Percentiles rank a stretch among this genome's conserved stretches.
Conservation (phyloP, 257 asterid genomes). For the Nyctanthes arbortristis region DNA sequence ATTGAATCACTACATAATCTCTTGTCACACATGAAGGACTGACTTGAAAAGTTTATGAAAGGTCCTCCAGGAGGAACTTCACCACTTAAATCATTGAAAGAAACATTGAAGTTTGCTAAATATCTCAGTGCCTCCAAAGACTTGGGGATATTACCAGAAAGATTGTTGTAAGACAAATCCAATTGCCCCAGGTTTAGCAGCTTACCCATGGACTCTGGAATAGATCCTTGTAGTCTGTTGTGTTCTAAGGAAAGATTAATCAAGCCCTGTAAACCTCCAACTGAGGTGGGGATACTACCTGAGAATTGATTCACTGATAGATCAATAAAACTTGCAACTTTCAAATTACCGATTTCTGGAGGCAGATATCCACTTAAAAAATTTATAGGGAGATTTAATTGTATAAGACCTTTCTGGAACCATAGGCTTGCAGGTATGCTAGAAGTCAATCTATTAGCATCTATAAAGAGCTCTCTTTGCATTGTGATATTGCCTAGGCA, state of each 20-base stretch:
- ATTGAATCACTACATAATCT: slow-evolving; percentile 33
- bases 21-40: slow-evolving; percentile 11
- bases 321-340: not conserved
- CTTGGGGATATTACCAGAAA: too few species aligned
- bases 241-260: slow-evolving; percentile 14
- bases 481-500: slow-evolving; percentile 25
- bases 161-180: slow-evolving; percentile 31
- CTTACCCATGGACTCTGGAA: slow-evolving; percentile 21
- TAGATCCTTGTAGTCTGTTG: slow-evolving; percentile 22
- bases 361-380: slow-evolving; percentile 20
- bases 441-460: slow-evolving; percentile 16
- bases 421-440: slow-evolving; percentile 23
- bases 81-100: too few species aligned
- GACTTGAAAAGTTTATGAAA: slow-evolving; percentile 12
- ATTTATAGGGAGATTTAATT: slow-evolving; percentile 23
- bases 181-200: slow-evolving; percentile 5
- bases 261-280: too few species aligned
- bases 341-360: slow-evolving; percentile 15
- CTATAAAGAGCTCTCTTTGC: not conserved
- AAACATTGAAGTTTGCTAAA: too few species aligned
- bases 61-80: slow-evolving; percentile 22
- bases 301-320: slow-evolving; percentile 28
- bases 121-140: too few species aligned
- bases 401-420: slow-evolving; percentile 17
- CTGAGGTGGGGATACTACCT: slow-evolving; percentile 11